Evolutionary conservation across 306 rosid species (phyloP).

Genomic region (Lupinus albus): DNA sequence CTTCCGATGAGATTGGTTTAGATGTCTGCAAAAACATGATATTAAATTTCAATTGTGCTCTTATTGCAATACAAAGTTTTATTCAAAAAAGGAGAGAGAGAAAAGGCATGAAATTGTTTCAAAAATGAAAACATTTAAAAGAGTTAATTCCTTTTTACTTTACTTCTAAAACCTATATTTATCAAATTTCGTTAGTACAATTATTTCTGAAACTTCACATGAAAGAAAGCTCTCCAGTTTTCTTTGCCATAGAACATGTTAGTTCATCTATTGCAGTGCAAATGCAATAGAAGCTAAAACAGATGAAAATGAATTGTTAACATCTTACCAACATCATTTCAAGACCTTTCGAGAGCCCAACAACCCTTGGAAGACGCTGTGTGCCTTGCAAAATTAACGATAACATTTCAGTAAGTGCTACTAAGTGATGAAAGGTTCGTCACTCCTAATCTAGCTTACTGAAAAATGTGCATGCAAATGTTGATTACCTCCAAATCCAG

Average conservation of each 20-base stretch:
- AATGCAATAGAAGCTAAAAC: conserved; percentile 15
- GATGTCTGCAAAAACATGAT: conserved; percentile 58
- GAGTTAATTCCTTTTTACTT: conserved; percentile 8
- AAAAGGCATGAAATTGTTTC: too few relatives aligned
- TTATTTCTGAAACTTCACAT: not conserved
- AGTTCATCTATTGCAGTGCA: not conserved
- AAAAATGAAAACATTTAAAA: too few relatives aligned
- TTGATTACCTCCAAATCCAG: conserved; percentile 91
- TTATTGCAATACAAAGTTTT: not conserved
- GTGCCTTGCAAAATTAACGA: conserved; percentile 64
- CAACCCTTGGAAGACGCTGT: conserved; percentile 96
- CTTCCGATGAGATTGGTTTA: conserved; percentile 82
- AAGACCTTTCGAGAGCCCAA: conserved; percentile 77
- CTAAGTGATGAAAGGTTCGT: conserved; percentile 11
- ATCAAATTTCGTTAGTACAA: not conserved
- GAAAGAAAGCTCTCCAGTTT: conserved; percentile 26
- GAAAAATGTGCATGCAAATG: conserved; percentile 22
- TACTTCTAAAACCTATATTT: conserved; percentile 2
- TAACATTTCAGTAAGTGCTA: conserved; percentile 37
- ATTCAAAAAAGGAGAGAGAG: not conserved
- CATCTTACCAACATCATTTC: conserved; percentile 89
- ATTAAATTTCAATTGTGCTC: conserved; percentile 16
- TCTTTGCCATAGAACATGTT: not conserved
- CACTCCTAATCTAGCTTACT: conserved; percentile 17
- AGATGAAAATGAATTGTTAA: conserved; percentile 1